These are phyloP conservation scores for Isabelozyma rhagii DNA, from an alignment of 805 yeast species.

Conservation along the genomic window DNA sequence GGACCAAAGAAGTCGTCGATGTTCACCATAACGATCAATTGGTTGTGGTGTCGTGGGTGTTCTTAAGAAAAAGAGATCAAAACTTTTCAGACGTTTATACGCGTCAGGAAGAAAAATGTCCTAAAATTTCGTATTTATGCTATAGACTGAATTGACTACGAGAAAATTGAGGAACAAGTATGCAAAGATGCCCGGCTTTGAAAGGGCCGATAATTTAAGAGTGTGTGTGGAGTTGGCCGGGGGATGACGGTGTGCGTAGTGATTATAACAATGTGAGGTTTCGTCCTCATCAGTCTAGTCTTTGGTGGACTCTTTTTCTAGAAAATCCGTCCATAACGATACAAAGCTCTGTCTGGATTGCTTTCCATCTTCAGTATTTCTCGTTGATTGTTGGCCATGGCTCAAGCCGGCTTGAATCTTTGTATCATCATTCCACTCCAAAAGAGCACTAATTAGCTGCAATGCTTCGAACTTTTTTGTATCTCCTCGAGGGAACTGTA, in stretches of 20 bases:
- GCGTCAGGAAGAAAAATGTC: background rate
- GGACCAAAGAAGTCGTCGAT: conserved; percentile 1
- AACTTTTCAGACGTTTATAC: background rate
- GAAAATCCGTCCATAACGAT: conserved; percentile 73
- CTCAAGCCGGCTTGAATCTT: conserved; percentile 72
- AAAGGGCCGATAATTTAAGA: background rate
- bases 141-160: background rate
- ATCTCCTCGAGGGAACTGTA: conserved; percentile 88
- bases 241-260: background rate
- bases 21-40: background rate
- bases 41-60: background rate
- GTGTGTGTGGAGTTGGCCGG: background rate
- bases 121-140: background rate
- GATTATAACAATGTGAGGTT: background rate
- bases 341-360: conserved; percentile 55
- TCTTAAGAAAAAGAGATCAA: background rate
- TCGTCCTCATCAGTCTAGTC: background rate
- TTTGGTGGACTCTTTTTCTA: conserved; percentile 63
- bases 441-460: conserved; percentile 73
- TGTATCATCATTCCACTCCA: conserved; percentile 86
- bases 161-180: background rate
- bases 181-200: background rate
- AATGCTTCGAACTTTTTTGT: conserved; percentile 92
- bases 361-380: conserved; percentile 13
- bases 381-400: conserved; percentile 19